Evolutionary conservation across 164 flowering plant species (phyloP).

Genomic region (Tetracentron sinense): DNA sequence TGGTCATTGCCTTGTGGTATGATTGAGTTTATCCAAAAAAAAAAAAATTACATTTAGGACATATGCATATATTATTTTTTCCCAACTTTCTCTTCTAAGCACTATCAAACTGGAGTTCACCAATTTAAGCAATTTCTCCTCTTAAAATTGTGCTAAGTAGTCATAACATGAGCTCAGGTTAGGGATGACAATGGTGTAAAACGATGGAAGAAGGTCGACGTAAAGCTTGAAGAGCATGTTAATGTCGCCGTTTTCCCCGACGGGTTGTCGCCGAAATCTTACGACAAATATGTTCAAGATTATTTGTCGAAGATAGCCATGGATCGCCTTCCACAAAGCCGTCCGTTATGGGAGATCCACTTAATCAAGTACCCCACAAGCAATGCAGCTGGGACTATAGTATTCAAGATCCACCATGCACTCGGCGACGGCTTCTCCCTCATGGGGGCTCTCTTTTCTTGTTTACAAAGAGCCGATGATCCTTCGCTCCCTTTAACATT

Average conservation of each 20-base stretch:
- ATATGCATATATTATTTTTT: too few relatives aligned
- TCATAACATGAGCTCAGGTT: too few relatives aligned
- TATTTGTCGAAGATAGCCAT: slow-evolving; percentile 39
- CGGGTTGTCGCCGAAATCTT: slow-evolving; percentile 29
- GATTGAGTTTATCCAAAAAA: too few relatives aligned
- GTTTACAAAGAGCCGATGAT: slow-evolving; percentile 45
- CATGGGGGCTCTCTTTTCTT: slow-evolving; percentile 59
- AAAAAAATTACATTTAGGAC: too few relatives aligned
- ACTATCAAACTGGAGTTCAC: too few relatives aligned
- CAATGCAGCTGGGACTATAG: slow-evolving; percentile 37
- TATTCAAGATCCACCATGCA: slow-evolving; percentile 66
- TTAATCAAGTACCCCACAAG: slow-evolving; percentile 52
- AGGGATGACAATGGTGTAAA: slow-evolving; percentile 35
- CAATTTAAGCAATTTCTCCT: too few relatives aligned
- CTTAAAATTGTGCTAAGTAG: too few relatives aligned
- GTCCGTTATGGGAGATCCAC: slow-evolving; percentile 66
- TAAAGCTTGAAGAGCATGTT: slow-evolving; percentile 48
- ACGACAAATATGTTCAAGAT: slow-evolving; percentile 31
- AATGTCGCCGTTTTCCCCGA: slow-evolving; percentile 33
- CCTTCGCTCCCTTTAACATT: slow-evolving; percentile 53
- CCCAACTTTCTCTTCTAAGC: too few relatives aligned
- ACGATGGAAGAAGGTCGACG: slow-evolving; percentile 54
- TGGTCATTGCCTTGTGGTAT: too few relatives aligned
- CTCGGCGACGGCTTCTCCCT: slow-evolving; percentile 72
- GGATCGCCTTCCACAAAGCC: slow-evolving; percentile 32